Conservation (phyloP, 2,329 filamentous ascomycete species). For the Hyphodiscus sp. region DNA sequence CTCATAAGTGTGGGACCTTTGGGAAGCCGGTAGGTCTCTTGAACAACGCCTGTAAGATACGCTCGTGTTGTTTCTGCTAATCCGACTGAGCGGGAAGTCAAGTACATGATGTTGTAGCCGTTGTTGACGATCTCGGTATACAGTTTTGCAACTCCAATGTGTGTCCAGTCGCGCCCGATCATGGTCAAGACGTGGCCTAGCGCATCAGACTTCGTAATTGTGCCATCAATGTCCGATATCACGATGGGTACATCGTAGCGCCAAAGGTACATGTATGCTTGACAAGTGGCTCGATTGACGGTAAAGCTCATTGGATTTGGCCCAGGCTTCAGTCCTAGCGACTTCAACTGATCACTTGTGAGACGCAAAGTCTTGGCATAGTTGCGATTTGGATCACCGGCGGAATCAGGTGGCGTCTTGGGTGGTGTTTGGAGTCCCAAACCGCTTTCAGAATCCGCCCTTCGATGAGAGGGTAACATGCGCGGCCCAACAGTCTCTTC, state of each 20-base stretch:
- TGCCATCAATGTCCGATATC: conserved; percentile 97
- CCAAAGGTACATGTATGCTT: conserved; percentile 92
- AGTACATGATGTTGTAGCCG: conserved; percentile 97
- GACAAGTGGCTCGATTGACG: conserved; percentile 89
- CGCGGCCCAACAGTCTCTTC: conserved; percentile 54
- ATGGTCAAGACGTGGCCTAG: conserved; percentile 92
- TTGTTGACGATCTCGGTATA: conserved; percentile 94
- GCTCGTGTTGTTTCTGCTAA: conserved; percentile 85
- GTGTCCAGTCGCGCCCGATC: conserved; percentile 97
- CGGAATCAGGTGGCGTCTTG: conserved; percentile 58
- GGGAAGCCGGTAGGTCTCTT: conserved; percentile 80
- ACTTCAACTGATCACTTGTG: conserved; percentile 92
- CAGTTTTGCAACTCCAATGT: conserved; percentile 90
- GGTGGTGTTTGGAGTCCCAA: conserved; percentile 55
- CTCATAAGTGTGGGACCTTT: conserved; percentile 91
- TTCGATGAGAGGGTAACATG: conserved; percentile 43
- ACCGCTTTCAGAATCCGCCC: conserved; percentile 59
- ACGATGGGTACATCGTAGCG: conserved; percentile 85
- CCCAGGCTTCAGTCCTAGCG: conserved; percentile 73
- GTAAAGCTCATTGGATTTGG: conserved; percentile 93
- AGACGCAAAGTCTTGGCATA: conserved; percentile 95
- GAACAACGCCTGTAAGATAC: conserved; percentile 82
- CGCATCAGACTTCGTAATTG: conserved; percentile 96
- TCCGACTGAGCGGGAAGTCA: conserved; percentile 89
- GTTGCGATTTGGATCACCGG: conserved; percentile 68